Evolutionary conservation across 176 grass and related monocot genomes (phyloP).

Genomic region (Bolboschoenus planiculmis): DNA sequence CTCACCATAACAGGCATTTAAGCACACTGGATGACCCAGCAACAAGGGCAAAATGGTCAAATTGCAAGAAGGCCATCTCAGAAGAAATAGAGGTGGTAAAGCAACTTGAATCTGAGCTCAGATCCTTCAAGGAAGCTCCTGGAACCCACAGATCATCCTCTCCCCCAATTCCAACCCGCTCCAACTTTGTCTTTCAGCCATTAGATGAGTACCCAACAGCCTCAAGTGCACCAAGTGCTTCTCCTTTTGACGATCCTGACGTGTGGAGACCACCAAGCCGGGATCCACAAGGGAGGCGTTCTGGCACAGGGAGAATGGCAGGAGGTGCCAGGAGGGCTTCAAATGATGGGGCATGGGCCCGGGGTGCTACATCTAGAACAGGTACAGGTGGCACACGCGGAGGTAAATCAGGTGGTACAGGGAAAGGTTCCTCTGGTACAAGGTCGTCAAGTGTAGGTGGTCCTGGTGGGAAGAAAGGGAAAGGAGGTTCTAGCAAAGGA

Average conservation of each 20-base stretch:
- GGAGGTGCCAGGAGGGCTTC: slow-evolving; percentile 4
- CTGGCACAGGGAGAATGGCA: slow-evolving; percentile 34
- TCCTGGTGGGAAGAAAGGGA: slow-evolving; percentile 78
- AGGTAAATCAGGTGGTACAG: not conserved
- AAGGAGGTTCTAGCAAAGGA: slow-evolving; percentile 65
- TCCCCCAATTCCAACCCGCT: slow-evolving; percentile 71
- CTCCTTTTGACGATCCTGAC: slow-evolving; percentile 93
- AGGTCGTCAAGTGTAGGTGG: slow-evolving; percentile 19
- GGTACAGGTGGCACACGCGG: slow-evolving; percentile 23
- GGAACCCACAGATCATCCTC: slow-evolving; percentile 52
- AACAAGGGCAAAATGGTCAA: slow-evolving; percentile 75
- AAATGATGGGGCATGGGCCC: slow-evolving; percentile 74
- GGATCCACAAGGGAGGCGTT: slow-evolving; percentile 58
- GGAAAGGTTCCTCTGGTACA: not conserved
- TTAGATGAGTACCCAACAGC: slow-evolving; percentile 88
- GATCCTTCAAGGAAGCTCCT: slow-evolving; percentile 76
- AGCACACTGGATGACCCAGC: slow-evolving; percentile 82
- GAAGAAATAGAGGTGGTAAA: slow-evolving; percentile 93
- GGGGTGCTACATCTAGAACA: slow-evolving; percentile 47
- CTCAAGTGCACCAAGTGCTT: slow-evolving; percentile 23
- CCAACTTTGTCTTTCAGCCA: slow-evolving; percentile 94
- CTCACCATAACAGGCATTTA: slow-evolving; percentile 51
- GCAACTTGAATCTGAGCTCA: slow-evolving; percentile 79
- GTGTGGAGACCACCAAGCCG: slow-evolving; percentile 85
- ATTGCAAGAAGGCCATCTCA: slow-evolving; percentile 84